phyloP scores from a whole-genome alignment of 352 stramenopile species.

The Aphanomyces stellatus region DNA sequence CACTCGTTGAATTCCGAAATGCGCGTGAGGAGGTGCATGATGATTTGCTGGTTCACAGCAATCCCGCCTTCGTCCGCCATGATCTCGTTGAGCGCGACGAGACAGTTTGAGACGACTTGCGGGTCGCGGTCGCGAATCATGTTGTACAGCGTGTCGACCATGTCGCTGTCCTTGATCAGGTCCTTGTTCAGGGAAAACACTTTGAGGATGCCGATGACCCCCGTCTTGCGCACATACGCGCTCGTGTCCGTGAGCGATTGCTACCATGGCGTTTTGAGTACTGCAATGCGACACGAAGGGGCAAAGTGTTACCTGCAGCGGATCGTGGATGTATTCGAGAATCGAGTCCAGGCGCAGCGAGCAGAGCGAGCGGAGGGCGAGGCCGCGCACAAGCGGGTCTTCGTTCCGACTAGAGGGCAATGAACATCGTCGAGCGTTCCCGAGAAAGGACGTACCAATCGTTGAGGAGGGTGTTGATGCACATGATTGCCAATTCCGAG shows the following conservation, averaged over 20 bases:
- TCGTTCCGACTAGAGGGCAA: conserved; percentile 84
- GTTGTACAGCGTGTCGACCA: conserved; percentile 98
- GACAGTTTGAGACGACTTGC: conserved; percentile 95
- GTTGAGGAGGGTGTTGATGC: conserved; percentile 99
- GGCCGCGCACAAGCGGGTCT: conserved; percentile 97
- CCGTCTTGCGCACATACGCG: conserved; percentile 98
- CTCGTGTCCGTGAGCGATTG: conserved; percentile 91
- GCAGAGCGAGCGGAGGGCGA: conserved; percentile 95
- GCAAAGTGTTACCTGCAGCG: conserved; percentile 33
- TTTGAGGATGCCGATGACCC: conserved; percentile 99
- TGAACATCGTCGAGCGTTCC: too few species aligned
- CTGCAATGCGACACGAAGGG: not conserved
- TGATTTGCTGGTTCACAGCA: conserved; percentile 94
- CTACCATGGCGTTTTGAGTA: too few species aligned
- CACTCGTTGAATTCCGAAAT: conserved; percentile 99
- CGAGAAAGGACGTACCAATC: conserved; percentile 77
- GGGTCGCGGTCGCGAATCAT: conserved; percentile 97
- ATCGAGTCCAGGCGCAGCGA: conserved; percentile 95
- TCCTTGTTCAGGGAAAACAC: conserved; percentile 89
- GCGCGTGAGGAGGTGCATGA: conserved; percentile 96
- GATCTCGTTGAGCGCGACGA: conserved; percentile 98
- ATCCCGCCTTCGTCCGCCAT: conserved; percentile 95
- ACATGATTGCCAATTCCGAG: conserved; percentile 99
- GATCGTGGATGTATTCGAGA: conserved; percentile 97
- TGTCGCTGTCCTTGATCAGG: conserved; percentile 88